A percentile compares a stretch with the other conserved stretches of the same genome.
Evolutionary conservation across 148 eudicot species (phyloP).

Genomic region (Fallopia convolvulus): DNA sequence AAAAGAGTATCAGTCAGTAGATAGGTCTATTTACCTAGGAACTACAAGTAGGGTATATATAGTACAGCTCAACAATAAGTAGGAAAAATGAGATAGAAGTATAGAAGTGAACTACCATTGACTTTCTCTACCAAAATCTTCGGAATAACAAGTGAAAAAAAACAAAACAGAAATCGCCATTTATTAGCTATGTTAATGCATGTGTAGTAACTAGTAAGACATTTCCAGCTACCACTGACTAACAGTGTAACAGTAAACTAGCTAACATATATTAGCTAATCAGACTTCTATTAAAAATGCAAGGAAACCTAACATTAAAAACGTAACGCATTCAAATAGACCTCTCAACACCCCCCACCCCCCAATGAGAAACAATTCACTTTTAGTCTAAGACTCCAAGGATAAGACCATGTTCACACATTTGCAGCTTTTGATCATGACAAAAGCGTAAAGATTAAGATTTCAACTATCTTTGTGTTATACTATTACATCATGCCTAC

Average conservation of each 20-base stretch:
- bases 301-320: not conserved
- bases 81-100: not conserved
- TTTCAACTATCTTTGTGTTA: no score
- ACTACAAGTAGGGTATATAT: not conserved
- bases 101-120: not conserved
- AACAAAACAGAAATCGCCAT: not conserved
- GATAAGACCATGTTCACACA: no score
- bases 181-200: not conserved
- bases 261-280: not conserved
- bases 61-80: not conserved
- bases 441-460: no score
- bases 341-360: not conserved
- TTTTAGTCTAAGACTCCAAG: no score
- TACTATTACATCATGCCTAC: no score
- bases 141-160: not conserved
- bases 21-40: not conserved
- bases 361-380: not conserved
- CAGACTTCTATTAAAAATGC: not conserved
- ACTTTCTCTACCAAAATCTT: not conserved
- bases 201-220: no score
- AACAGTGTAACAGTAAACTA: not conserved
- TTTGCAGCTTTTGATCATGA: no score
- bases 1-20: not conserved
- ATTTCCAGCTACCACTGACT: not conserved
- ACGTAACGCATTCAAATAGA: not conserved